These are phyloP conservation scores for Colletotrichum lentis DNA, from an alignment of 2,329 filamentous ascomycete genomes.

Conservation along the genomic window DNA sequence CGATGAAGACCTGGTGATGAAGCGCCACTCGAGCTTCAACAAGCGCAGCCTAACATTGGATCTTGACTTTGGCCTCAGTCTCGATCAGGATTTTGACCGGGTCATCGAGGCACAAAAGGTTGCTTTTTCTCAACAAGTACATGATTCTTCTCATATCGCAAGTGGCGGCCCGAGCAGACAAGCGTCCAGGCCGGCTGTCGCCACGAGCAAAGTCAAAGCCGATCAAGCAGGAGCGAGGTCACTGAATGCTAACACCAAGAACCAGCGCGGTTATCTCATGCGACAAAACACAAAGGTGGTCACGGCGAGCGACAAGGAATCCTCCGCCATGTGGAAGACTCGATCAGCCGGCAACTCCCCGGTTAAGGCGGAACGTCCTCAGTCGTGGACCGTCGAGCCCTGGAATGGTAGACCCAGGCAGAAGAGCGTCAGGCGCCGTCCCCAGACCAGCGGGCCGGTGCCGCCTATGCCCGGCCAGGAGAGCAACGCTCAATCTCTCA, in stretches of 20 bases:
- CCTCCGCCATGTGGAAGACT: constrained; percentile 61
- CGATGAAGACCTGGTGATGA: constrained; percentile 59
- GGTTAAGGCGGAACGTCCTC: constrained; percentile 78
- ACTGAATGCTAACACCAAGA: constrained; percentile 69
- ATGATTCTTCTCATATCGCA: constrained; percentile 33
- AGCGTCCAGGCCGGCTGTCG: constrained; percentile 51
- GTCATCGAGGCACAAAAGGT: constrained; percentile 99
- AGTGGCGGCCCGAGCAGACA: constrained; percentile 52
- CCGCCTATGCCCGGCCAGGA: constrained; percentile 89
- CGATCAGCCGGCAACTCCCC: constrained; percentile 75
- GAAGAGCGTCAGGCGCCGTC: constrained; percentile 68
- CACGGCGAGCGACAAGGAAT: constrained; percentile 82
- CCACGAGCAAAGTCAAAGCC: constrained; percentile 1
- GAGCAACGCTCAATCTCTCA: constrained; percentile 75
- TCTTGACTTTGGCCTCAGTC: constrained; percentile 82
- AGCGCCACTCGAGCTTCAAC: constrained; percentile 77
- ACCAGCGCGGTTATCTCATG: constrained; percentile 98
- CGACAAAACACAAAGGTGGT: constrained; percentile 98
- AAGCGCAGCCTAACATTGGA: constrained; percentile 84
- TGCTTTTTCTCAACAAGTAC: constrained; percentile 56
- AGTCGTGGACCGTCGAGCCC: constrained; percentile 95
- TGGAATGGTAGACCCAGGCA: constrained; percentile 87
- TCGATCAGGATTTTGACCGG: constrained; percentile 92
- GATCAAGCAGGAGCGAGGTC: constrained; percentile 33
- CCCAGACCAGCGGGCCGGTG: constrained; percentile 66